phyloP scores from a whole-genome alignment of 371 early-diverging fungal genomes.

The Fennellomyces sp. region DNA sequence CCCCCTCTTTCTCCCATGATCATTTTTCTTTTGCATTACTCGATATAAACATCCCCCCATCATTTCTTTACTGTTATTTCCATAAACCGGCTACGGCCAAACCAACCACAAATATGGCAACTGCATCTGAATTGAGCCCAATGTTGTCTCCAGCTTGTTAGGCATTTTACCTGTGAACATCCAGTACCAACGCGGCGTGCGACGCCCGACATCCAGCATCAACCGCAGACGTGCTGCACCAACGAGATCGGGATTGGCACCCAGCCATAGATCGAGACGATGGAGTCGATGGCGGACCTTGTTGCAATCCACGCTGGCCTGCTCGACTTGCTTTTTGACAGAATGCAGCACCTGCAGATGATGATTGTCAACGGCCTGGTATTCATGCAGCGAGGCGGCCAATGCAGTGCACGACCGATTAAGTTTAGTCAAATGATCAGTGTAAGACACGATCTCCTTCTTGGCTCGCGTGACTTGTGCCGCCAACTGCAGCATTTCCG shows the following conservation, averaged over 20 bases:
- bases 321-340: background rate
- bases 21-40: background rate
- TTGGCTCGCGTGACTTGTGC: background rate
- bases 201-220: background rate
- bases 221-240: conserved; percentile 10
- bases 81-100: background rate
- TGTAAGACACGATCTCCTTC: background rate
- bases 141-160: background rate
- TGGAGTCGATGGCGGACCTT: background rate
- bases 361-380: background rate
- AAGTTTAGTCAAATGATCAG: background rate
- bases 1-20: background rate
- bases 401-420: background rate
- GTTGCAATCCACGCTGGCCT: background rate
- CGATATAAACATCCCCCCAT: background rate
- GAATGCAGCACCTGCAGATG: background rate
- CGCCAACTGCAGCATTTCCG: background rate
- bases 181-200: background rate
- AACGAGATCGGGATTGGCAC: conserved; percentile 8
- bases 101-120: background rate
- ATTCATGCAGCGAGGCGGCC: background rate
- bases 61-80: background rate
- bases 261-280: background rate
- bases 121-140: background rate
- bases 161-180: background rate